phyloP scores from a whole-genome alignment of 1,284 basidiomycete genomes.

The Volvariella surrecta region DNA sequence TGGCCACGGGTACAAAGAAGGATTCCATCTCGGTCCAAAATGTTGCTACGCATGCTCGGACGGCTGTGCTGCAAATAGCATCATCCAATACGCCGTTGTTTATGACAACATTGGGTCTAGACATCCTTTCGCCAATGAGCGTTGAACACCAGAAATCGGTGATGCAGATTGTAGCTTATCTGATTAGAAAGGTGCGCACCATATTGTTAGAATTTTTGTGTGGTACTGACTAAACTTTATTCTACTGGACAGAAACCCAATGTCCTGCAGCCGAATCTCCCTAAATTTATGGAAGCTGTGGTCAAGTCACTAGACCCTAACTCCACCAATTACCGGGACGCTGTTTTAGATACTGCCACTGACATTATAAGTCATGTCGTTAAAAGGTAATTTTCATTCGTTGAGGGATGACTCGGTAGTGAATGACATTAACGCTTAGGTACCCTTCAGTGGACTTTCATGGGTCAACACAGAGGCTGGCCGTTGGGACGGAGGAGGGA shows the following conservation, averaged over 20 bases:
- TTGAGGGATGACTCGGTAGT: not conserved
- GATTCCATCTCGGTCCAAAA: slow-evolving; percentile 58
- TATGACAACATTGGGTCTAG: slow-evolving; percentile 90
- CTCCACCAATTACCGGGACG: slow-evolving; percentile 74
- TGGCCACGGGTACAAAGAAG: slow-evolving; percentile 70
- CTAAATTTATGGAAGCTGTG: slow-evolving; percentile 88
- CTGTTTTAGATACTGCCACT: slow-evolving; percentile 85
- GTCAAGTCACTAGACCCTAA: slow-evolving; percentile 96
- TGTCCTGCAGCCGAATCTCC: slow-evolving; percentile 80
- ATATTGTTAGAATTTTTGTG: not conserved
- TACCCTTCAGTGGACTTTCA: slow-evolving; percentile 94
- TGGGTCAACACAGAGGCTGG: slow-evolving; percentile 76
- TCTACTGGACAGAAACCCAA: slow-evolving; percentile 62
- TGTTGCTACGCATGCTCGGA: slow-evolving; percentile 60
- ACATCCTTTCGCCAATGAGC: slow-evolving; percentile 78
- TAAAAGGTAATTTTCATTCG: slow-evolving; percentile 47
- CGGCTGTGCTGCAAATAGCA: slow-evolving; percentile 82
- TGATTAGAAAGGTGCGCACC: slow-evolving; percentile 76
- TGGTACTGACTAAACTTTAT: slow-evolving; percentile 1
- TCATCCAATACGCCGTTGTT: slow-evolving; percentile 82
- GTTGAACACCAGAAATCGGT: slow-evolving; percentile 81
- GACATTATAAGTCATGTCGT: slow-evolving; percentile 90
- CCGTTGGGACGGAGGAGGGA: slow-evolving; percentile 91
- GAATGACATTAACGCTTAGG: slow-evolving; percentile 29
- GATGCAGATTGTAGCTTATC: slow-evolving; percentile 89